Evolutionary conservation across 352 stramenopile species (phyloP).

Genomic region (Globisporangium solare): DNA sequence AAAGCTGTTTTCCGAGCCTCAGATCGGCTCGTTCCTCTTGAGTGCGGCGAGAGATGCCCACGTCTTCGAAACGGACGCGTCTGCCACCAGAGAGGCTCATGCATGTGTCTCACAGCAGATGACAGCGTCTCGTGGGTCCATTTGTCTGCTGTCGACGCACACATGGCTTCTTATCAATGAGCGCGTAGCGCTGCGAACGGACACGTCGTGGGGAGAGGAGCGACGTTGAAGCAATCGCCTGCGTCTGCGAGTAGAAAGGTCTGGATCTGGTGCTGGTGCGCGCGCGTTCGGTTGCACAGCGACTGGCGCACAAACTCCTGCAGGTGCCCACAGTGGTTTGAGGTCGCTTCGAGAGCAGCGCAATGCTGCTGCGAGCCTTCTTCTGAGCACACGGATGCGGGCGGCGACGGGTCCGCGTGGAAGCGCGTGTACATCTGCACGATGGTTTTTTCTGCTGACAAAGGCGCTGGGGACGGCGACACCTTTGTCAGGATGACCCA

Average conservation of each 20-base stretch:
- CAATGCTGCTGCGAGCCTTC: background rate
- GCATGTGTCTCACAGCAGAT: too few species aligned
- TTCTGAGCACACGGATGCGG: background rate
- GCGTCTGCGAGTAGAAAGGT: background rate
- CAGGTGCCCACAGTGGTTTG: background rate
- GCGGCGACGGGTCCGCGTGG: background rate
- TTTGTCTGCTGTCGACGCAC: too few species aligned
- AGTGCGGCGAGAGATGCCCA: too few species aligned
- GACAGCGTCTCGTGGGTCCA: too few species aligned
- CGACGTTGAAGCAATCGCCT: background rate
- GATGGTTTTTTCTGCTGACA: background rate
- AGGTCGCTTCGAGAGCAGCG: background rate
- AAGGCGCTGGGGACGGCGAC: background rate
- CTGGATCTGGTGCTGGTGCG: conserved; percentile 4
- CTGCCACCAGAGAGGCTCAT: too few species aligned
- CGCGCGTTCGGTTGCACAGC: conserved; percentile 1
- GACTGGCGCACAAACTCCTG: conserved; percentile 8
- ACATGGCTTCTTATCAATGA: too few species aligned
- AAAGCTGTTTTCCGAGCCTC: too few species aligned
- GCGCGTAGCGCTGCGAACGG: background rate
- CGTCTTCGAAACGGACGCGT: too few species aligned
- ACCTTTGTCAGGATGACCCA: background rate
- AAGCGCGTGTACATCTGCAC: conserved; percentile 14
- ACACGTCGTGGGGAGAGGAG: background rate
- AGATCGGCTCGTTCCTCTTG: too few species aligned